A percentile compares a stretch with the other conserved stretches of the same genome.
Evolutionary conservation across 768 basidiomycete genomes (phyloP).

Genomic region (Symmetrospora coprosmae): DNA sequence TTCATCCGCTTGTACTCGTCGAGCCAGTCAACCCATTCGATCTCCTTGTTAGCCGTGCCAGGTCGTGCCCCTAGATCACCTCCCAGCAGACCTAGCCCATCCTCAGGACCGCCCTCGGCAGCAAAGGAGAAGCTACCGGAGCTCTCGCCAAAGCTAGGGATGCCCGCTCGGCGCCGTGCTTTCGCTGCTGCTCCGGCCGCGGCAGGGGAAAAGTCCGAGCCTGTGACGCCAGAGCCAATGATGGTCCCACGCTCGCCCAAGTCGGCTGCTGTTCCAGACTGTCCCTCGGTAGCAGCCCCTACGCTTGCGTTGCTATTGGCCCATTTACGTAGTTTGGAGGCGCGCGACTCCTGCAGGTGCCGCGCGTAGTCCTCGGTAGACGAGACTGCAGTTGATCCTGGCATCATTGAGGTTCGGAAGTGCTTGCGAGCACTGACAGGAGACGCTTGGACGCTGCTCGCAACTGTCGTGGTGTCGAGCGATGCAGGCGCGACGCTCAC

Average conservation of each 20-base stretch:
- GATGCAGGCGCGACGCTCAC: no score
- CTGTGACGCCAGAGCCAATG: neutral
- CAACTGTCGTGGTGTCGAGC: no score
- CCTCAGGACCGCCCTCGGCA: constrained; percentile 7
- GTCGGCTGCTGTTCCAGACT: neutral
- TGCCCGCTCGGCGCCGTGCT: constrained; percentile 4
- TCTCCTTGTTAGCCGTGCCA: constrained; percentile 30
- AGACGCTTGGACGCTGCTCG: no score
- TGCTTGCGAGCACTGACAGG: no score
- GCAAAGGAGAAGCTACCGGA: neutral
- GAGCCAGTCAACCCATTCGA: constrained; percentile 43
- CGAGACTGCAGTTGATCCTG: neutral
- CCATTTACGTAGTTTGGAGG: constrained; percentile 18
- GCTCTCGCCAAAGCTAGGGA: constrained; percentile 12
- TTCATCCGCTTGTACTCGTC: constrained; percentile 41
- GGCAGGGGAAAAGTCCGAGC: no score
- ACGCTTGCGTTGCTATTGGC: neutral
- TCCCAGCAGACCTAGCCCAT: no score
- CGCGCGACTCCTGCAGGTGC: constrained; percentile 14
- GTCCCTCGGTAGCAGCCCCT: no score
- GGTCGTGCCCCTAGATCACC: constrained; percentile 8
- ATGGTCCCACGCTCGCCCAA: neutral
- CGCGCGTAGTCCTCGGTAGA: constrained; percentile 15
- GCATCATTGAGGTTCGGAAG: constrained; percentile 18
- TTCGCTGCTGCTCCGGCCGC: neutral